Base-by-base conservation (phyloP, 345 rosid species). In the Garcia nutans region DNA sequence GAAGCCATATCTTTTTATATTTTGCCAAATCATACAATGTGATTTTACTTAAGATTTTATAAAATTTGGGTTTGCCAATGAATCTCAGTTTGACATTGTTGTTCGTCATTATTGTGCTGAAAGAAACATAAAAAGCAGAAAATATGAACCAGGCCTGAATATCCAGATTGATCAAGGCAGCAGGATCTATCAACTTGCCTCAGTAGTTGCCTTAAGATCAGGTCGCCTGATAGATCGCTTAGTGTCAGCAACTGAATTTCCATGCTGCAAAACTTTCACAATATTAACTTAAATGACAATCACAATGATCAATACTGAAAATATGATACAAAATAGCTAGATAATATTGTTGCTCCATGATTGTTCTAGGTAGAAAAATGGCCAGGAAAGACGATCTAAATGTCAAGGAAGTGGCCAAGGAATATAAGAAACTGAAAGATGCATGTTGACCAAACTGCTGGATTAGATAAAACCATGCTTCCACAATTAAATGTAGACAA, bases 121-220 rank as follows among this genome's bases (percentile, higher is more conserved):
- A 52, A 52, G 56, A 12, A 52, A 52, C 19, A 52, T 52, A 52
- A 37, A 52, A 4, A 15, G 56, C 56, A 52, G 56, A 52, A 1
- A 52, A 60, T 15, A 28, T 56, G 41, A 71, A 41, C 49, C 65
- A 56, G 56, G 23, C 12, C 20, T 58, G 8, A 71, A 37, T 41
- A 24, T 50, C 22, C 41, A 69, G 26, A 10, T 2, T 1, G 44
- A 69, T 55, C 20, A 23, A 42, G 26, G n/a, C n/a, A 23, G 22
- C 41, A 13, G 31, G 50, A 9, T 58, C 61, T 57, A 60, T 23
- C 24, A 62, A 72, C 80, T 80, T 67, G 77, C 77, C 77, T 72
- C 17, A 20, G 54, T 12, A 59, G 60, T 33, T 33, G 77, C 74
- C 59, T 72, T 76, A 59, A 76, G 31, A 72, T 76, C 77, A 22